phyloP scores from a whole-genome alignment of 2,329 filamentous ascomycete genomes.

The Aspergillus tubingensis region DNA sequence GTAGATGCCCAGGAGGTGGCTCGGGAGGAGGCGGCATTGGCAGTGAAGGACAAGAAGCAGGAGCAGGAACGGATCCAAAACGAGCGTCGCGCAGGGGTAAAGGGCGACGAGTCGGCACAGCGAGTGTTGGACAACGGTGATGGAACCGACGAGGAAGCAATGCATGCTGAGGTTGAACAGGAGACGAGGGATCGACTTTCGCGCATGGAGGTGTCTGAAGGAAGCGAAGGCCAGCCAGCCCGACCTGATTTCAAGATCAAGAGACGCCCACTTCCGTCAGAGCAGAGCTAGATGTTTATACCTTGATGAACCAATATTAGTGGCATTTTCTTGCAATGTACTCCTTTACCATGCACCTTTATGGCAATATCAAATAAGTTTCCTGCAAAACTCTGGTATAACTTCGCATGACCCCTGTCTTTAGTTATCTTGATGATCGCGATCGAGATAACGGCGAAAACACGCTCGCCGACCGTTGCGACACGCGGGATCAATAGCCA shows the following conservation, averaged over 20 bases:
- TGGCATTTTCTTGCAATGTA: not conserved
- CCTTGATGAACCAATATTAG: not conserved
- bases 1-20: conserved; percentile 52
- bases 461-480: not conserved
- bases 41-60: conserved; percentile 41
- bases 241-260: not conserved
- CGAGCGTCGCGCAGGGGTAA: conserved; percentile 31
- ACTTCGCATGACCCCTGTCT: not conserved
- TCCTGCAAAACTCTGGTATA: too few species aligned
- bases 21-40: conserved; percentile 45
- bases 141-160: not conserved
- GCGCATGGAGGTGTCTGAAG: not conserved
- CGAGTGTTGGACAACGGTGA: conserved; percentile 19
- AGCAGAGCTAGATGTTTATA: not conserved
- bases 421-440: not conserved
- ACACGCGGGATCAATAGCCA: not conserved
- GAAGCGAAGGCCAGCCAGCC: not conserved
- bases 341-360: too few species aligned
- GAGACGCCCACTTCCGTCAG: not conserved
- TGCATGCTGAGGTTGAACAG: conserved; percentile 33
- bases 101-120: conserved; percentile 19
- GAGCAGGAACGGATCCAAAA: conserved; percentile 38
- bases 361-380: too few species aligned
- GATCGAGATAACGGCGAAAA: not conserved
- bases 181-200: conserved; percentile 34